phyloP scores from a whole-genome alignment of 371 early-diverging fungal species.

The Mucor ambiguus region DNA sequence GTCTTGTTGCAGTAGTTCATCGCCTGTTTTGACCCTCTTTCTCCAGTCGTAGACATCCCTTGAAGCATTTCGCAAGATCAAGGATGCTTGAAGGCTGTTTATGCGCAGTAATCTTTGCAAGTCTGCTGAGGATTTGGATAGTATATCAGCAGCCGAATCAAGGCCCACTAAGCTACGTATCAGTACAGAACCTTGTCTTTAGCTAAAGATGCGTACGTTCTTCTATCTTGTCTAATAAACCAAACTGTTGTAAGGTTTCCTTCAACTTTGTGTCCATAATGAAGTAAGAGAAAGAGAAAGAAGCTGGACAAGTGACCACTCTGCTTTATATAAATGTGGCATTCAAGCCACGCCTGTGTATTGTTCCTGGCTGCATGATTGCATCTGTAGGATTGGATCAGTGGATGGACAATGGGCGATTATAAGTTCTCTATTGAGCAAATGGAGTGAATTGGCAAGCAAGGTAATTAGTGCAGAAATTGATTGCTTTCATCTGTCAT shows the following conservation, averaged over 20 bases:
- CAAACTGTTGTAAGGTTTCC: constrained; percentile 5
- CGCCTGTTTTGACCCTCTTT: constrained; percentile 2
- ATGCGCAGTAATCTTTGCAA: constrained; percentile 17
- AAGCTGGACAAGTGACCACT: neutral
- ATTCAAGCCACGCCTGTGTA: neutral
- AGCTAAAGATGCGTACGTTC: constrained; percentile 13
- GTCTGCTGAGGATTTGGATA: constrained; percentile 19
- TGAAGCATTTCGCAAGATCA: constrained; percentile 17
- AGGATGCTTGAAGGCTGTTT: neutral
- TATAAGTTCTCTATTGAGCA: no score
- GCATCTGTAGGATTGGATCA: neutral
- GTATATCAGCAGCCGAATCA: constrained; percentile 22
- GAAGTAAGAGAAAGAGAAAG: neutral
- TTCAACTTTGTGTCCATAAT: constrained; percentile 21
- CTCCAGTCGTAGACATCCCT: constrained; percentile 23
- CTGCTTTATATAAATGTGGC: neutral
- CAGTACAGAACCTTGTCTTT: neutral
- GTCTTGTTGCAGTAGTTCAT: neutral
- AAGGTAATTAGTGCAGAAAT: no score
- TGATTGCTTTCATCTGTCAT: no score
- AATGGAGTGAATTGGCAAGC: no score
- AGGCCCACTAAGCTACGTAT: constrained; percentile 18
- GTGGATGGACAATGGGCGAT: neutral
- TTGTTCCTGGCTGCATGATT: neutral
- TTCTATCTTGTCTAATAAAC: constrained; percentile 22